Percentiles rank a stretch among this genome's conserved stretches.
These are phyloP conservation scores for Hippophae rhamnoides DNA, from an alignment of 306 rosid species.

Conservation along the genomic window DNA sequence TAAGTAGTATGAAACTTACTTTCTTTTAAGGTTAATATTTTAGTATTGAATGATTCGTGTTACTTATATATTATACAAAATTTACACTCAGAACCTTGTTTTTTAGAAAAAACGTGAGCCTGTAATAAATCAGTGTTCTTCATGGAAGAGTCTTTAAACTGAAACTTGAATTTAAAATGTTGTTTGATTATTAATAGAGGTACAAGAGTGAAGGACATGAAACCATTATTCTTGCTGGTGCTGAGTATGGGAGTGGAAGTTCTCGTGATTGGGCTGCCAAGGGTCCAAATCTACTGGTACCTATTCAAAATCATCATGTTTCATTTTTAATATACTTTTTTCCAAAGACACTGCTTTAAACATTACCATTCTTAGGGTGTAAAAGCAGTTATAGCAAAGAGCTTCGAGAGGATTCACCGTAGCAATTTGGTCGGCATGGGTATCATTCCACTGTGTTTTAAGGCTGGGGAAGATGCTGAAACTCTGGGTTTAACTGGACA, in stretches of 20 bases:
- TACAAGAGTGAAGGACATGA: conserved; percentile 73
- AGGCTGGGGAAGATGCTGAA: conserved; percentile 85
- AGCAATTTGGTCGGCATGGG: conserved; percentile 98
- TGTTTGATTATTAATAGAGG: conserved; percentile 33
- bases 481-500: conserved; percentile 73
- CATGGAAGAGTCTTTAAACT: too few species aligned
- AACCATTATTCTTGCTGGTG: conserved; percentile 77
- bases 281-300: conserved; percentile 90
- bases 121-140: too few species aligned
- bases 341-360: conserved; percentile 3
- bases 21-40: too few species aligned
- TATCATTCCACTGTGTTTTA: conserved; percentile 71
- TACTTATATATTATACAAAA: too few species aligned
- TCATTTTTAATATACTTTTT: neutral
- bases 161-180: neutral
- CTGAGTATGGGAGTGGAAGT: conserved; percentile 96
- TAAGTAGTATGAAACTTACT: too few species aligned
- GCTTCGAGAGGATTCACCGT: conserved; percentile 94
- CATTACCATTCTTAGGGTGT: conserved; percentile 51
- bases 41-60: too few species aligned
- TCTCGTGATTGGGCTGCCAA: conserved; percentile 99
- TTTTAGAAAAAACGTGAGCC: too few species aligned
- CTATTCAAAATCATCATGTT: conserved; percentile 6
- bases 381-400: conserved; percentile 90
- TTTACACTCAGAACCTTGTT: too few species aligned